Evolutionary conservation across 768 basidiomycete genomes (phyloP).

Genomic region (Collybiopsis confluens): DNA sequence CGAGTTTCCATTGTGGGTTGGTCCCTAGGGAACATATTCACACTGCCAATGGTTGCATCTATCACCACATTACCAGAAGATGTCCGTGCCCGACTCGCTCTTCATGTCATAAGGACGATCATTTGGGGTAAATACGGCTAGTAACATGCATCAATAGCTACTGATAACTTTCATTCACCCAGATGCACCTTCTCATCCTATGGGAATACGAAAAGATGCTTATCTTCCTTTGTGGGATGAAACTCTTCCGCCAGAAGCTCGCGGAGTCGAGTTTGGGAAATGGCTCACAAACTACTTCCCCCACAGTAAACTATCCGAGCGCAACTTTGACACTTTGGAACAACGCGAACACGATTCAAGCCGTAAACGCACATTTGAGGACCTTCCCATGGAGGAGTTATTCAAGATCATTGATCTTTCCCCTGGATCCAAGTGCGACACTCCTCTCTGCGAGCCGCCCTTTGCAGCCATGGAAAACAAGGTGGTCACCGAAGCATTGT

Average conservation of each 20-base stretch:
- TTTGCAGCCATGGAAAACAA: not conserved
- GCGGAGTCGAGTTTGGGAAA: constrained; percentile 14
- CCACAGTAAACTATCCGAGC: constrained; percentile 15
- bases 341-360: constrained; percentile 4
- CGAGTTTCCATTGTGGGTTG: constrained; percentile 21
- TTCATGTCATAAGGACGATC: constrained; percentile 18
- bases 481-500: constrained; percentile 11
- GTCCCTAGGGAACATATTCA: constrained; percentile 25
- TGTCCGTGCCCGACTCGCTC: constrained; percentile 14
- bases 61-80: constrained; percentile 16
- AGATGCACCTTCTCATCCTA: constrained; percentile 19
- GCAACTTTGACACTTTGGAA: constrained; percentile 7
- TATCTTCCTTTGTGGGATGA: constrained; percentile 22
- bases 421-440: constrained; percentile 15
- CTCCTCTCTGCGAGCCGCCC: constrained; percentile 2
- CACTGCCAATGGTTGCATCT: constrained; percentile 17
- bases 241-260: constrained; percentile 13
- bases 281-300: constrained; percentile 19
- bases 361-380: constrained; percentile 9
- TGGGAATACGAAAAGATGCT: constrained; percentile 16
- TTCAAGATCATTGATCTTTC: constrained; percentile 8
- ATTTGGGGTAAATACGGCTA: constrained; percentile 15
- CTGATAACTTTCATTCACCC: too few relatives aligned
- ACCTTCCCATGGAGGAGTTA: constrained; percentile 8
- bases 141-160: not conserved